phyloP scores from a whole-genome alignment of 106 monocot species.

The Allium fistulosum region DNA sequence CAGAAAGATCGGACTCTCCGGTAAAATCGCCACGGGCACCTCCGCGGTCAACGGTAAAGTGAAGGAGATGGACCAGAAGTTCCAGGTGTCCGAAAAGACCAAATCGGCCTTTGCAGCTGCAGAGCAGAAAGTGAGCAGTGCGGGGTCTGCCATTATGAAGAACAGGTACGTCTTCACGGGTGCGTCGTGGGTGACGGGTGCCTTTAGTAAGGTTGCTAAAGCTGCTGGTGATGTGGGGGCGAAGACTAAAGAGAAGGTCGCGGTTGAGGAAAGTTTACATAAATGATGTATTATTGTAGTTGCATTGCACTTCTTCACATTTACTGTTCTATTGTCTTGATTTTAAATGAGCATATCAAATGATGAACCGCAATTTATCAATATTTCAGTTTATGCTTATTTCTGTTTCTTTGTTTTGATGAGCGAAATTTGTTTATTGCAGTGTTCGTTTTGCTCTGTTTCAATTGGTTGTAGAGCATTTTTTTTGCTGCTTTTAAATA shows the following conservation, averaged over 20 bases:
- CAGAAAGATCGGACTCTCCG: constrained; percentile 59
- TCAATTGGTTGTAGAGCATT: too few relatives aligned
- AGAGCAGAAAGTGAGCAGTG: constrained; percentile 77
- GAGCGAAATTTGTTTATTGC: too few relatives aligned
- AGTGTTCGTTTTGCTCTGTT: too few relatives aligned
- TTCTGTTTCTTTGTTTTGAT: too few relatives aligned
- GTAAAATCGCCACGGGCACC: constrained; percentile 66
- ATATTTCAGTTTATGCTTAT: too few relatives aligned
- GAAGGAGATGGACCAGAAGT: constrained; percentile 86
- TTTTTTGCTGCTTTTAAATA: too few relatives aligned
- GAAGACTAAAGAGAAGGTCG: constrained; percentile 62
- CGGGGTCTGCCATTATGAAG: constrained; percentile 72
- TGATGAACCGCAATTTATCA: too few relatives aligned
- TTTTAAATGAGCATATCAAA: neutral
- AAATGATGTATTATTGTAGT: neutral
- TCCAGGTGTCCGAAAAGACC: constrained; percentile 84
- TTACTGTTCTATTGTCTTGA: neutral
- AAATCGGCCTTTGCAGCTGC: constrained; percentile 61
- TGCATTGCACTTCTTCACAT: neutral
- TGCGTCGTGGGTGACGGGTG: constrained; percentile 66
- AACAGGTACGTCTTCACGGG: constrained; percentile 74
- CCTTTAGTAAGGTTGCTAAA: constrained; percentile 55
- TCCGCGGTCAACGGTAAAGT: constrained; percentile 70
- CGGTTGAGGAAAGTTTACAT: constrained; percentile 18
- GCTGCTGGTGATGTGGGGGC: constrained; percentile 55